Evolutionary conservation across 306 rosid species (phyloP).

Genomic region (Prunus mira): DNA sequence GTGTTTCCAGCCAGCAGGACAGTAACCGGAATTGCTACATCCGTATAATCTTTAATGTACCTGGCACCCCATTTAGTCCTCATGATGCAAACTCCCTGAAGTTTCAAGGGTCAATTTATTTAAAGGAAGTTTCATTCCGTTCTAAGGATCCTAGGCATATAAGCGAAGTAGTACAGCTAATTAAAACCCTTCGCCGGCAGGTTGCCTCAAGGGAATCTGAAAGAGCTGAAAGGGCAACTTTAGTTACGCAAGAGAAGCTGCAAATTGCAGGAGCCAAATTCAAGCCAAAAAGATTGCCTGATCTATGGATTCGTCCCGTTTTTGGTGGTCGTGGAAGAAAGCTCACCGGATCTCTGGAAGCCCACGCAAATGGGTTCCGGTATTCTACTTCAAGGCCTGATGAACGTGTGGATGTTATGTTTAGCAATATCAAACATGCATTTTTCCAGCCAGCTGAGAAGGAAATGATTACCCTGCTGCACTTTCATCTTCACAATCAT

Average conservation of each 20-base stretch:
- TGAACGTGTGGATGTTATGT: constrained; percentile 37
- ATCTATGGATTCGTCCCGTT: constrained; percentile 34
- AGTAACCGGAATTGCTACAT: constrained; percentile 36
- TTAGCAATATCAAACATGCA: constrained; percentile 37
- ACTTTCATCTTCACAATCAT: constrained; percentile 37
- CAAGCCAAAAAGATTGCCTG: constrained; percentile 35
- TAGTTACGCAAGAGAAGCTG: constrained; percentile 36
- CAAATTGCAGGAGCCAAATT: constrained; percentile 34
- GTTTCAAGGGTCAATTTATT: constrained; percentile 32
- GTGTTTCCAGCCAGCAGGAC: constrained; percentile 39
- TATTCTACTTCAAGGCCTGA: constrained; percentile 40
- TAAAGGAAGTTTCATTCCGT: constrained; percentile 40
- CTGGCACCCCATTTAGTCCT: constrained; percentile 35
- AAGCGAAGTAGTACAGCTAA: constrained; percentile 34
- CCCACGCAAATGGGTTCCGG: constrained; percentile 35
- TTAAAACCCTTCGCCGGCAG: constrained; percentile 37
- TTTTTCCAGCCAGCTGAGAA: constrained; percentile 43
- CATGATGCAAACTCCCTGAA: constrained; percentile 37
- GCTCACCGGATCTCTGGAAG: constrained; percentile 36
- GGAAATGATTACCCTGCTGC: constrained; percentile 37
- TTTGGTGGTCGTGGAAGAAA: constrained; percentile 39
- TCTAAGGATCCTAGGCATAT: constrained; percentile 39
- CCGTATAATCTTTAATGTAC: constrained; percentile 36
- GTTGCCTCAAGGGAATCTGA: constrained; percentile 41
- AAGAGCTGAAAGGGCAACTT: constrained; percentile 41